Percentiles rank a stretch among this genome's conserved stretches.
These are phyloP conservation scores for Arthrocladium fulminans DNA, from an alignment of 2,329 filamentous ascomycete genomes.

Conservation along the genomic window DNA sequence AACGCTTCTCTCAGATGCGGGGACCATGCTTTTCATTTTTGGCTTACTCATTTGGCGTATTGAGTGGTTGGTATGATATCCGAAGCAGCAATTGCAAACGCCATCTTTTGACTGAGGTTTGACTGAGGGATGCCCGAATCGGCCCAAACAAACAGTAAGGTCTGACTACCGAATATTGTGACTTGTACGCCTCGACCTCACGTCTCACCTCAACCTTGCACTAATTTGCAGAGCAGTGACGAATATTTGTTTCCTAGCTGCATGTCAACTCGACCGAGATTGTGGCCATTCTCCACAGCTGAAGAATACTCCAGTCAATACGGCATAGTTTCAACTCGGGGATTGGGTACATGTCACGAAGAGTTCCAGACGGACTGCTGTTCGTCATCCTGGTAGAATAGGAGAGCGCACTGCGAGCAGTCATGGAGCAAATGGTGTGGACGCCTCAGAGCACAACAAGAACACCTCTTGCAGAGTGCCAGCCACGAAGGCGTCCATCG, in stretches of 20 bases:
- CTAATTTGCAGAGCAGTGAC: neutral
- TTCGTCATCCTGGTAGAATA: neutral
- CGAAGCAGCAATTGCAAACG: neutral
- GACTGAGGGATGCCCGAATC: conserved; percentile 7
- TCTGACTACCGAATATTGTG: neutral
- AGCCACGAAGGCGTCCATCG: conserved; percentile 14
- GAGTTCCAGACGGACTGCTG: neutral
- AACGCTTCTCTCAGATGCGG: neutral
- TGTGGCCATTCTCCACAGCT: neutral
- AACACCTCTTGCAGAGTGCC: conserved; percentile 17
- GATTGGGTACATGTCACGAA: conserved; percentile 1
- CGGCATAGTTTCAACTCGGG: neutral
- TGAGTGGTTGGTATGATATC: neutral
- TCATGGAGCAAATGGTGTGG: conserved; percentile 5
- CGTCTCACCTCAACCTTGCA: neutral
- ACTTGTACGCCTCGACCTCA: conserved; percentile 3
- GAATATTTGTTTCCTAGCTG: conserved; percentile 1
- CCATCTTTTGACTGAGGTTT: conserved; percentile 8
- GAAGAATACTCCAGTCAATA: neutral
- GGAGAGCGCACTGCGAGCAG: neutral
- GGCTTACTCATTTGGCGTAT: neutral
- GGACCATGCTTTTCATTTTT: neutral
- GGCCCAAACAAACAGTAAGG: neutral
- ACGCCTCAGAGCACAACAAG: conserved; percentile 8
- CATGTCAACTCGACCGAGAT: neutral